Percentiles rank a stretch among this genome's conserved stretches.
These are phyloP conservation scores for Sequoiadendron giganteum DNA, from an alignment of 75 land plant genomes.

Conservation along the genomic window DNA sequence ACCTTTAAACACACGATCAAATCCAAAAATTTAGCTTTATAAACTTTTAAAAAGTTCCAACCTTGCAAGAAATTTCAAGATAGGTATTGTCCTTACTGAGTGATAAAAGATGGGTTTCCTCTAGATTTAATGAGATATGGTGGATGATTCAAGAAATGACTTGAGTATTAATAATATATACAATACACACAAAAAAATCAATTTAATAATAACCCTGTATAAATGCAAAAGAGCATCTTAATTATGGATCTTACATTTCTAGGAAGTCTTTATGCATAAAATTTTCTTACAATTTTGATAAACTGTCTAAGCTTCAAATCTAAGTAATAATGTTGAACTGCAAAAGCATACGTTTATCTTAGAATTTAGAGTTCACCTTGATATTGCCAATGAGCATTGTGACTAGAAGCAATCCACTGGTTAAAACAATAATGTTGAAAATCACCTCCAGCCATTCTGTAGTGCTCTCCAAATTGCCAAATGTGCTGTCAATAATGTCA, in stretches of 20 bases:
- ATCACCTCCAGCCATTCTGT: constrained; percentile 75
- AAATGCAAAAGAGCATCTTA: neutral
- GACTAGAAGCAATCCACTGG: constrained; percentile 81
- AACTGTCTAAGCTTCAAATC: neutral
- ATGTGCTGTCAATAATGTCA: constrained; percentile 40
- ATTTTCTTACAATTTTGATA: neutral
- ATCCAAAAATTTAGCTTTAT: neutral
- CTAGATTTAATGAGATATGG: too few species aligned
- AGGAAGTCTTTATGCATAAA: neutral
- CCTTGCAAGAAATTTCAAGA: too few species aligned
- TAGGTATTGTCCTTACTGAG: too few species aligned
- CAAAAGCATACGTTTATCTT: too few species aligned
- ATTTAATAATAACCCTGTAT: too few species aligned
- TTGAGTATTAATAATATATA: too few species aligned
- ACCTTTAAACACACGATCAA: constrained; percentile 39
- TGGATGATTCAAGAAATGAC: too few species aligned
- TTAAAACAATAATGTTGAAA: constrained; percentile 78
- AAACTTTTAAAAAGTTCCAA: too few species aligned
- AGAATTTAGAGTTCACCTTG: constrained; percentile 47
- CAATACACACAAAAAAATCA: too few species aligned
- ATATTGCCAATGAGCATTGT: constrained; percentile 97
- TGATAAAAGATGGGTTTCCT: too few species aligned
- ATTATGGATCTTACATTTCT: neutral
- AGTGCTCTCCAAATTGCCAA: constrained; percentile 70
- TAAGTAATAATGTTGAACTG: neutral